Base-by-base conservation (phyloP, 2,329 filamentous ascomycete species). In the Sporothrix mexicana region DNA sequence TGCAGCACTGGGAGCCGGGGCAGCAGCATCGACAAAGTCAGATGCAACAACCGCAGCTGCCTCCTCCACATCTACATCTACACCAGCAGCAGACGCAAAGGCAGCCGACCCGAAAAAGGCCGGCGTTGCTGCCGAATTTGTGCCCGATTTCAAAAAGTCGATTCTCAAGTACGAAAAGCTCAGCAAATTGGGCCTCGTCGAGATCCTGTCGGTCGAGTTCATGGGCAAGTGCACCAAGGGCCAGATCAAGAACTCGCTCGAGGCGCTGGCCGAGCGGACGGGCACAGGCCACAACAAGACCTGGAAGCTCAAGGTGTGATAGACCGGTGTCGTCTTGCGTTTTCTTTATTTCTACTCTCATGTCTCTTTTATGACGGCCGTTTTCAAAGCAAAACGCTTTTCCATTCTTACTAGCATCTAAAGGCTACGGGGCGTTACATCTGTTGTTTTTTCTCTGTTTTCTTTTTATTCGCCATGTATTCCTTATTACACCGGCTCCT, bases 161-260 rank as follows among this genome's bases (percentile, higher is more conserved):
- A 85, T 97, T n/a, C 82, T 90, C 75, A 88, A 92, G 61, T 81
- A 81, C 75, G 79, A 79, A 20, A 81, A 80, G 55, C 83, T 94
- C 67, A 92, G 89, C 53, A 96, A 96, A 81, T 81, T 90, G 1
- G 93, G 92, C 8, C 82, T 96, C 76, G 85, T 93, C 9, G 93
- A 95, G 80, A 86, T 92, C 5, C 81, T 97, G 74, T 93, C 94
- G 80, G 91, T 92, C 78, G 86, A 89, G 76, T 94, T 95, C 76
- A 13, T 71, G 10, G 88, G 91, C 0, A 90, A 90, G 74, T 86
- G 91, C 62, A 88, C 91, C 1, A 93, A 91, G 77, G 88, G 89
- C 23, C 88, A 90, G 30, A 89, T 97, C 76, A 92, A 90, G 78
- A 87, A 89, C 70, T 95, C 92, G 0, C 82, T 96, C 23, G 89